Evolutionary conservation across 108 stramenopile genomes (phyloP).

Genomic region (Skeletonema menzelii): DNA sequence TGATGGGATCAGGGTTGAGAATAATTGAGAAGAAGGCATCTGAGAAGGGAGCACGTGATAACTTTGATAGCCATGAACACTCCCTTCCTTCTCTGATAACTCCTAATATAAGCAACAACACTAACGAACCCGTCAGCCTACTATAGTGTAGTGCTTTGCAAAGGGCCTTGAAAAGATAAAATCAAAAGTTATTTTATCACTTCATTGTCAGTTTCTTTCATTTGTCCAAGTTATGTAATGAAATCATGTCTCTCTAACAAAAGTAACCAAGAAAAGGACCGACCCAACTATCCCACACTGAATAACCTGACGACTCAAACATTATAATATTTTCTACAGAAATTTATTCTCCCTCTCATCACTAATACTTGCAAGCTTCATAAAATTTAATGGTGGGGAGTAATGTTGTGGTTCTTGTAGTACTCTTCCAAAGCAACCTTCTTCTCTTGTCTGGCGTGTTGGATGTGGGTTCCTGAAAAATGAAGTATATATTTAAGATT

Average conservation of each 20-base stretch:
- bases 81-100: too few relatives aligned
- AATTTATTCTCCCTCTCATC: neutral
- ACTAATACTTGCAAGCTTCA: neutral
- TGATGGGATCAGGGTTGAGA: too few relatives aligned
- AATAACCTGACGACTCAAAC: neutral
- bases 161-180: neutral
- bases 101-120: too few relatives aligned
- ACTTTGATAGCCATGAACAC: too few relatives aligned
- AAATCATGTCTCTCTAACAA: neutral
- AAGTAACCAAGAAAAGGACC: neutral
- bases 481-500: neutral
- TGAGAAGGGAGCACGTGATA: too few relatives aligned
- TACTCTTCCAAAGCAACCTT: conserved; percentile 38
- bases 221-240: neutral
- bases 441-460: conserved; percentile 20
- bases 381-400: conserved; percentile 26
- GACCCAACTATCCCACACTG: neutral
- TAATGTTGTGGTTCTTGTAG: conserved; percentile 24
- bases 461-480: conserved; percentile 6
- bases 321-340: conserved; percentile 3
- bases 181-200: conserved; percentile 1
- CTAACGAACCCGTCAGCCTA: too few relatives aligned
- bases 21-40: too few relatives aligned
- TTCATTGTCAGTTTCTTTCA: neutral
- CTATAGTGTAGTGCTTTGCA: too few relatives aligned